These are phyloP conservation scores for Chlorella sp. DNA, from an alignment of 139 green algal species.

Conservation along the genomic window DNA sequence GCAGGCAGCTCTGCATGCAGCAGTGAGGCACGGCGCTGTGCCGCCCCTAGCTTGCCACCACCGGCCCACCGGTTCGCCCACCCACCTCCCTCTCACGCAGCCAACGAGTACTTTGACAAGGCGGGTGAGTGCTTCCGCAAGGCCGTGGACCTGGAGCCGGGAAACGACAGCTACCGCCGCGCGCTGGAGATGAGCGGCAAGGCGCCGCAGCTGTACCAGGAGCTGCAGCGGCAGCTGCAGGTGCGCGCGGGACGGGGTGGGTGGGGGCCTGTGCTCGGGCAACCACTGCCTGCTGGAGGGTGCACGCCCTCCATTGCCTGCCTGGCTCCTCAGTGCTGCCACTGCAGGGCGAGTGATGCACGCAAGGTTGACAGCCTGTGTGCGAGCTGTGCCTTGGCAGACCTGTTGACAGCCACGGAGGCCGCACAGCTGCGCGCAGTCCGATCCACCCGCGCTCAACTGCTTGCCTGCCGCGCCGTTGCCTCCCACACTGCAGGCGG, in stretches of 20 bases:
- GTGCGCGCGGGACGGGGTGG: too few species aligned
- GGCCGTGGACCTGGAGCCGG: slow-evolving; percentile 79
- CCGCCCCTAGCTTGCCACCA: not conserved
- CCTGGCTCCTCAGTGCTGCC: slow-evolving; percentile 8
- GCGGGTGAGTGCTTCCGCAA: slow-evolving; percentile 82
- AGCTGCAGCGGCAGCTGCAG: slow-evolving; percentile 87
- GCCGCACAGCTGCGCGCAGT: too few species aligned
- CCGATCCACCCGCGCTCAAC: too few species aligned
- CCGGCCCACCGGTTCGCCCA: not conserved
- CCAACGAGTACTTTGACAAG: slow-evolving; percentile 82
- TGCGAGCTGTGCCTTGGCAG: too few species aligned
- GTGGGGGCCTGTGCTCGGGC: too few species aligned
- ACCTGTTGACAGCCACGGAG: too few species aligned
- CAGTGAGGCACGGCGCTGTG: not conserved
- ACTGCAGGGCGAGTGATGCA: too few species aligned
- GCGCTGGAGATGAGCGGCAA: slow-evolving; percentile 95
- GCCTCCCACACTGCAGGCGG: not conserved
- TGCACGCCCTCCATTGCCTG: too few species aligned
- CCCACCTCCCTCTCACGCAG: not conserved
- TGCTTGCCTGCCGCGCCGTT: slow-evolving; percentile 22
- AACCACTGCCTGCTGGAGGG: too few species aligned
- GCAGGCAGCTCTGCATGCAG: not conserved
- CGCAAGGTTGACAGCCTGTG: too few species aligned
- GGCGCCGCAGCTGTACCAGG: slow-evolving; percentile 83
- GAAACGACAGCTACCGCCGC: slow-evolving; percentile 94